Evolutionary conservation across 352 stramenopile genomes (phyloP), one percentile per base, ranked within the genome.

Genomic region (Globisporangium nagaii): DNA sequence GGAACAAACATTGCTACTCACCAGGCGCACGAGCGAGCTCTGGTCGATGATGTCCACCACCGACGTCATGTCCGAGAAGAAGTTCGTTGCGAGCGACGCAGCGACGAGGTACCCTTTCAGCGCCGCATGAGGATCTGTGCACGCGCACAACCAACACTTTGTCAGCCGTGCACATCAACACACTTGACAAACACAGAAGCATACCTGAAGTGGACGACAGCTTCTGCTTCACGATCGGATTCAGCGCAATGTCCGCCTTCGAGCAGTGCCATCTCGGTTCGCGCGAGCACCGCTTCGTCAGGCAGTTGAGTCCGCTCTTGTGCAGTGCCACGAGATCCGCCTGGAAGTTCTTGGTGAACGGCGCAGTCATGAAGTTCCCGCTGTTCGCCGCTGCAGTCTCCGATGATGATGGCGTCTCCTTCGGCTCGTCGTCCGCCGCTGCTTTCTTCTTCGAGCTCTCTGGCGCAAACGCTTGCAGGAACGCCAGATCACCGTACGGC

Each of bases 21-120:
- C 79, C 66, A 93, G 65, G 37, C 81, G 79, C 20, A 93, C 84
- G 66, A 93, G 75, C 27, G 81, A 91, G 55, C 73, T 86, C 47
- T 91, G 84, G 60, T 93, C 80, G 17, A 93, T 90, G 37, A 90
- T 84, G 36, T 91, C 79, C 13, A 86, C 73, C 17, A 88, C 79
- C 0, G 78, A 86, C 8, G 68, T 60, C 62, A 74, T 71, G 44
- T 93, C 82, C 0, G 76, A 72, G 42, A 93, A 93, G 52, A 86
- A 89, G 59, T 93, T 91, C 27, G 84, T 93, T 2, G 84, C 84
- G 6, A 93, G 55, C 22, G 76, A 90, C 13, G 84, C 81, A 10
- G 84, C 84, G 28, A 82, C 75, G 49, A 93, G 60, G 56, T 91
- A 93, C 13, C 74, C 70, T n/a, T 75, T 73, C 13, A 93, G 58